These are phyloP conservation scores for Rhodomyrtus psidioides DNA, from an alignment of 441 rosid species.

Conservation along the genomic window DNA sequence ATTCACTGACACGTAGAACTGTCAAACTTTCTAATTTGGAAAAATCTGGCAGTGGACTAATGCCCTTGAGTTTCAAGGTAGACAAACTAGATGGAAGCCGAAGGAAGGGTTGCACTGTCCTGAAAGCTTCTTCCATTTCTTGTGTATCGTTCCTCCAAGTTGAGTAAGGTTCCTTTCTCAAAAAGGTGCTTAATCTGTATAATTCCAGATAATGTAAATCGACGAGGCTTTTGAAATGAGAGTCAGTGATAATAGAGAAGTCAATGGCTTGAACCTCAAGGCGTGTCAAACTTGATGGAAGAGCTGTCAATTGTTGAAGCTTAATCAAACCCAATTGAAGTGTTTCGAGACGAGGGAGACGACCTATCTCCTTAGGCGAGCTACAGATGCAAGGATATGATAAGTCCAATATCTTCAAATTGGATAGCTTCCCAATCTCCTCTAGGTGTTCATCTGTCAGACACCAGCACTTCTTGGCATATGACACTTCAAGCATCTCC, in stretches of 20 bases:
- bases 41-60: neutral
- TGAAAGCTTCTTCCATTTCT: too few relatives aligned
- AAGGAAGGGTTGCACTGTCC: neutral
- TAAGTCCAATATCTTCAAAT: neutral
- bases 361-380: too few relatives aligned
- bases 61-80: neutral
- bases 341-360: neutral
- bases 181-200: rapidly evolving
- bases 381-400: too few relatives aligned
- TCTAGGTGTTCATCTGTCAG: too few relatives aligned
- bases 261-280: neutral
- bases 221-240: neutral
- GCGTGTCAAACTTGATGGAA: too few relatives aligned
- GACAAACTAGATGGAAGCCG: neutral
- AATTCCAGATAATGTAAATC: neutral
- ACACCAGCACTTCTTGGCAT: too few relatives aligned
- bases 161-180: too few relatives aligned
- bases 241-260: neutral
- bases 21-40: neutral
- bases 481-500: too few relatives aligned
- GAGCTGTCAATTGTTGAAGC: neutral
- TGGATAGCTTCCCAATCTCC: too few relatives aligned
- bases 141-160: neutral
- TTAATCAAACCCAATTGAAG: neutral
- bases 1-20: neutral